Conservation (phyloP, 345 rosid genomes). For the Eucalyptus curtisii region DNA sequence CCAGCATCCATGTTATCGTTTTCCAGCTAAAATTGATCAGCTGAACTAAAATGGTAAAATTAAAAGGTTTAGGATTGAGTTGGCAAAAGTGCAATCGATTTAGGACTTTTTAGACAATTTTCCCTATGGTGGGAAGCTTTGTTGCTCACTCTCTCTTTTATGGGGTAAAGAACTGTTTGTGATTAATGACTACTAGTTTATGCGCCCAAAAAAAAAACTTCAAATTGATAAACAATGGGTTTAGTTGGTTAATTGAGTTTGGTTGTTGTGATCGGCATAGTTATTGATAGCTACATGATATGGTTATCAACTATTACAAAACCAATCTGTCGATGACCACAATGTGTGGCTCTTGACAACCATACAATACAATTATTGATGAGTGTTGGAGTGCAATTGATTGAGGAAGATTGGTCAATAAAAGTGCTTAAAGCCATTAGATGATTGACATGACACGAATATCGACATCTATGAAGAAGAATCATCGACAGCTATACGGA, state of each 20-base stretch:
- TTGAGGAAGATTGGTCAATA: neutral
- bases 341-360: neutral
- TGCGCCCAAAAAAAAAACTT: neutral
- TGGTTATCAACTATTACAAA: neutral
- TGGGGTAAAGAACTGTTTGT: neutral
- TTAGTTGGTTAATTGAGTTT: neutral
- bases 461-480: neutral
- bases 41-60: too few relatives aligned
- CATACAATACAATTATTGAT: neutral
- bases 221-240: neutral
- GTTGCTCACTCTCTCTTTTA: neutral
- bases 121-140: neutral
- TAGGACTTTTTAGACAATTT: too few relatives aligned
- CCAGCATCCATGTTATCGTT: too few relatives aligned
- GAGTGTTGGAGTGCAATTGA: neutral
- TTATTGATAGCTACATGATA: neutral
- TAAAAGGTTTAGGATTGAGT: fast-evolving
- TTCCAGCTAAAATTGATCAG: fast-evolving
- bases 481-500: neutral
- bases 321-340: neutral
- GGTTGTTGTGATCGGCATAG: neutral
- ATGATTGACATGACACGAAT: neutral
- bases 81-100: too few relatives aligned
- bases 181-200: neutral
- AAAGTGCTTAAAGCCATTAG: neutral